Evolutionary conservation across 2,329 filamentous ascomycete genomes (phyloP).

Genomic region (Pseudocercospora crystallina): DNA sequence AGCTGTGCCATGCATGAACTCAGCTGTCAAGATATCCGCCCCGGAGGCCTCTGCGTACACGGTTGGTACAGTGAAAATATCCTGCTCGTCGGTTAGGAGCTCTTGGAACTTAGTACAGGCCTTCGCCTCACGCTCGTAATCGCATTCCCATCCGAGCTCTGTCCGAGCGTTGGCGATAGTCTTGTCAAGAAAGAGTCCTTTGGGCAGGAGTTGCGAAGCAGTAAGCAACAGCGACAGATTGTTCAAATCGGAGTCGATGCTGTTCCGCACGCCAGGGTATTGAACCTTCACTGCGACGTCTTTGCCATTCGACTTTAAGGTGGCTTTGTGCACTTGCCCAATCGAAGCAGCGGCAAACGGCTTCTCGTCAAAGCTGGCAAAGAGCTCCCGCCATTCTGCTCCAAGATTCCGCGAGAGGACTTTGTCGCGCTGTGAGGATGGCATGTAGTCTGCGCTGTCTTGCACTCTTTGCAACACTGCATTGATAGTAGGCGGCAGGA

Average conservation of each 20-base stretch:
- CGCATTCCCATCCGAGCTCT: conserved; percentile 95
- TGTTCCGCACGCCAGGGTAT: conserved; percentile 92
- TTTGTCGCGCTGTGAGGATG: conserved; percentile 82
- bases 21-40: conserved; percentile 85
- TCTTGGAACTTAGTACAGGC: conserved; percentile 74
- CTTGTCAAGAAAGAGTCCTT: conserved; percentile 90
- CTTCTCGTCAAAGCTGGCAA: conserved; percentile 79
- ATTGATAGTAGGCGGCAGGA: conserved; percentile 84
- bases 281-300: conserved; percentile 94
- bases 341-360: conserved; percentile 96
- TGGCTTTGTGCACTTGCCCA: conserved; percentile 88
- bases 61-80: conserved; percentile 75
- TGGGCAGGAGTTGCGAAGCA: conserved; percentile 84
- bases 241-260: conserved; percentile 93
- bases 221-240: conserved; percentile 89
- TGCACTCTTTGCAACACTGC: conserved; percentile 91
- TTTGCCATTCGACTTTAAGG: conserved; percentile 70
- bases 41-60: conserved; percentile 79
- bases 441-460: conserved; percentile 98
- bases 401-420: conserved; percentile 80
- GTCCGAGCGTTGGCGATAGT: conserved; percentile 93
- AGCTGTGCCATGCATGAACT: conserved; percentile 80
- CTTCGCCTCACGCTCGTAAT: conserved; percentile 85
- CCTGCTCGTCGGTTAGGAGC: conserved; percentile 71
- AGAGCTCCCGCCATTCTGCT: conserved; percentile 78